phyloP scores from a whole-genome alignment of 192 early-diverging fungal species.

The Entrophospora sp. region DNA sequence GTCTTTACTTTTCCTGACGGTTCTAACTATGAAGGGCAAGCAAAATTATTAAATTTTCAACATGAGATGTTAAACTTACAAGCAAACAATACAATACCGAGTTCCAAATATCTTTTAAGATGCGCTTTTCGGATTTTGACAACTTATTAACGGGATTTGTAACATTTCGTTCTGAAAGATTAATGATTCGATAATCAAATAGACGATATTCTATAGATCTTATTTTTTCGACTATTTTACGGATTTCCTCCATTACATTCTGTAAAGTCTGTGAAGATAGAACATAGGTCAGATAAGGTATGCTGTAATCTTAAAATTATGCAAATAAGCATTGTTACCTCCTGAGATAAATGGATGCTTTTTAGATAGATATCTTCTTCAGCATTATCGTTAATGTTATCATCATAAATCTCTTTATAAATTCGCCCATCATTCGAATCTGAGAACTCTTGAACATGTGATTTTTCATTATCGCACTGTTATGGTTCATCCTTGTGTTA shows the following conservation, averaged over 20 bases:
- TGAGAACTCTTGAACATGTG: not conserved
- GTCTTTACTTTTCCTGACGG: not conserved
- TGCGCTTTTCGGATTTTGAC: not conserved
- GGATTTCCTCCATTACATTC: conserved; percentile 1
- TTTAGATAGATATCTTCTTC: not conserved
- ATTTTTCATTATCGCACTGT: not conserved
- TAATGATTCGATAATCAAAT: conserved; percentile 1
- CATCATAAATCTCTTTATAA: not conserved
- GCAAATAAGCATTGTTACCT: not conserved
- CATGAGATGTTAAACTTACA: conserved; percentile 2
- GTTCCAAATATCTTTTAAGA: conserved; percentile 11
- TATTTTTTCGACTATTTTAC: conserved; percentile 9
- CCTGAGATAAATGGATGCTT: not conserved
- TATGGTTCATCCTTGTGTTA: not conserved
- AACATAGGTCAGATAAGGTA: conserved; percentile 2
- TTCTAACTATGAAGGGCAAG: not conserved
- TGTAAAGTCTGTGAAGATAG: not conserved
- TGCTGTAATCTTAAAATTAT: not conserved
- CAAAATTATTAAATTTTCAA: not conserved
- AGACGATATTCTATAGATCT: conserved; percentile 1
- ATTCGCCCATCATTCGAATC: not conserved
- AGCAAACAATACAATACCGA: conserved; percentile 10
- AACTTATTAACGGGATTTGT: conserved; percentile 15
- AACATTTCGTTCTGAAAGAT: conserved; percentile 12
- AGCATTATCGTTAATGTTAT: not conserved